phyloP scores from a whole-genome alignment of 129 eudicot genomes.

The carrot (Daucus carota) region DNA sequence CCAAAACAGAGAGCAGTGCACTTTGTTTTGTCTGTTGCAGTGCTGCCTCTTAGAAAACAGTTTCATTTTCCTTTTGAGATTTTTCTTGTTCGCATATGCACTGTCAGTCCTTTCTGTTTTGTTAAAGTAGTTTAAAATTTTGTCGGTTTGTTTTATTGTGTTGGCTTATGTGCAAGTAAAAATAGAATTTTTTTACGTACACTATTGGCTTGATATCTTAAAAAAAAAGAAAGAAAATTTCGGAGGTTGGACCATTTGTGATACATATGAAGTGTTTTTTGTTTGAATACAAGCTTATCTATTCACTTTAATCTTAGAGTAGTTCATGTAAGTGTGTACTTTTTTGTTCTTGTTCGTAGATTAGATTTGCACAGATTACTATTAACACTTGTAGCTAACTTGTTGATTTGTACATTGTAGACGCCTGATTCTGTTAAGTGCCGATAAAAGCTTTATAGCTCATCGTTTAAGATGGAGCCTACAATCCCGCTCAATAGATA shows the following conservation, averaged over 20 bases:
- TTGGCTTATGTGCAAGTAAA: not conserved
- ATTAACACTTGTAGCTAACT: not conserved
- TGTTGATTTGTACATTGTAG: constrained; percentile 23
- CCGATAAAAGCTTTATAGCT: constrained; percentile 86
- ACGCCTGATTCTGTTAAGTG: constrained; percentile 91
- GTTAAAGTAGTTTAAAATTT: not conserved
- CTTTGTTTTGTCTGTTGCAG: not conserved
- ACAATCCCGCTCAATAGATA: constrained; percentile 84
- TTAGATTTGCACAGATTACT: not conserved
- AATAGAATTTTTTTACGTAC: too few species aligned
- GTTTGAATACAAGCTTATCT: not conserved
- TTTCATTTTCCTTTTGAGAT: not conserved
- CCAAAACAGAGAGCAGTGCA: not conserved
- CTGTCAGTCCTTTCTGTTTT: not conserved
- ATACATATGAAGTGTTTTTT: not conserved
- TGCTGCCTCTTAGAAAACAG: not conserved
- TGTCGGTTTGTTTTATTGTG: not conserved
- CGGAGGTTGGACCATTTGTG: not conserved
- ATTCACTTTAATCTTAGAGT: not conserved
- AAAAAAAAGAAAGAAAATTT: not conserved
- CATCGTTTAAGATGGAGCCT: constrained; percentile 97
- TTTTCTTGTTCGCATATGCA: not conserved
- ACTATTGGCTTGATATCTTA: not conserved
- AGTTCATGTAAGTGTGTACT: not conserved
- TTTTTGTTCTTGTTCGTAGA: not conserved